Conservation (phyloP, 2,329 filamentous ascomycete genomes). For the Penicillium sp. region DNA sequence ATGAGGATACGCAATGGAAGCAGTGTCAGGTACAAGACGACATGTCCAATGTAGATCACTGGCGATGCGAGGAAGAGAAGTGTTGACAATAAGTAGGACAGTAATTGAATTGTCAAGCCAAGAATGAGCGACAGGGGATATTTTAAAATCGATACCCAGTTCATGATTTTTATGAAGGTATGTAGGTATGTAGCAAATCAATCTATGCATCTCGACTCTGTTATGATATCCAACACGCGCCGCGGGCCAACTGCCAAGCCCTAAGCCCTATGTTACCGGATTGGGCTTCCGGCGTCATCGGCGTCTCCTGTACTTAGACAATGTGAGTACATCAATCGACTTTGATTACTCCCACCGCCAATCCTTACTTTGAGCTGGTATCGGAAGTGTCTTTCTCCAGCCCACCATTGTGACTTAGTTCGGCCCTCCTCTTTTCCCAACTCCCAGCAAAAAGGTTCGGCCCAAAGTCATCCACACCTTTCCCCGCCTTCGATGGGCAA, state of each 20-base stretch:
- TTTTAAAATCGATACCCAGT: neutral
- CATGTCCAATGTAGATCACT: constrained; percentile 48
- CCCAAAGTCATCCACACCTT: constrained; percentile 7
- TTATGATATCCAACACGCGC: constrained; percentile 8
- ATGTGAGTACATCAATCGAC: constrained; percentile 6
- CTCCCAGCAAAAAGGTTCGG: constrained; percentile 8
- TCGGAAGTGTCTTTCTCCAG: constrained; percentile 17
- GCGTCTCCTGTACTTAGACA: constrained; percentile 12
- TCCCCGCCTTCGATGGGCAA: constrained; percentile 47
- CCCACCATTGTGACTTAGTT: constrained; percentile 20
- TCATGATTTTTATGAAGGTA: constrained; percentile 1
- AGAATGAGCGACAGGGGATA: constrained; percentile 7
- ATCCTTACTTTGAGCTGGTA: constrained; percentile 14
- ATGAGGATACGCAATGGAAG: constrained; percentile 53
- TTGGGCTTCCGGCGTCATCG: constrained; percentile 22
- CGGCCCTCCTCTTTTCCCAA: constrained; percentile 3
- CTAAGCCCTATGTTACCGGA: constrained; percentile 24
- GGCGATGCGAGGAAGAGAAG: constrained; percentile 46
- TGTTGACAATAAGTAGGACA: constrained; percentile 25
- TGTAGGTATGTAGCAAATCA: neutral
- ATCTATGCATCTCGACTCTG: neutral
- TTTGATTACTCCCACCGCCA: constrained; percentile 10
- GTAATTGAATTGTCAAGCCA: constrained; percentile 10
- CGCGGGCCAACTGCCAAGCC: constrained; percentile 11
- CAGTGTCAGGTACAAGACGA: constrained; percentile 41